Evolutionary conservation across 305 asterid species (phyloP).

Genomic region (Ilex paraguariensis): DNA sequence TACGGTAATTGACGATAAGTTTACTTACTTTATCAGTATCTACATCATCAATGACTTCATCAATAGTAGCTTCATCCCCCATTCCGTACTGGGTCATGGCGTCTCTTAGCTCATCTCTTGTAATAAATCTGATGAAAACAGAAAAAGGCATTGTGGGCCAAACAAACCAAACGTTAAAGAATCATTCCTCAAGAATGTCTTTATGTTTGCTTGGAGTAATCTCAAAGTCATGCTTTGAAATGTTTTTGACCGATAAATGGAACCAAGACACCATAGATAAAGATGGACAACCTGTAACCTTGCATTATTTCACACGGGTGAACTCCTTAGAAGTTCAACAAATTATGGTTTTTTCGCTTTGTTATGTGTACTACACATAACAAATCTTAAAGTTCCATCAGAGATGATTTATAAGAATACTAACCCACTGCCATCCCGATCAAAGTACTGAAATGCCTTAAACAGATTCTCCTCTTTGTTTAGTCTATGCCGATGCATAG

Average conservation of each 20-base stretch:
- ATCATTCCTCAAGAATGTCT: neutral
- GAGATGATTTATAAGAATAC: neutral
- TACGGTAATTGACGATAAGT: neutral
- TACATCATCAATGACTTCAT: slow-evolving; percentile 77
- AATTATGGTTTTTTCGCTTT: neutral
- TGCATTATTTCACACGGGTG: neutral
- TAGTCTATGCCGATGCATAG: slow-evolving; percentile 87
- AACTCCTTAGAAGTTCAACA: neutral
- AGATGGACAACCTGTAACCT: neutral
- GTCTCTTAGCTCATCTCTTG: slow-evolving; percentile 81
- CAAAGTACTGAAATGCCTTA: slow-evolving; percentile 74
- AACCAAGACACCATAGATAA: neutral
- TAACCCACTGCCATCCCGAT: slow-evolving; percentile 73
- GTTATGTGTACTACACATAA: neutral
- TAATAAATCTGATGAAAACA: slow-evolving; percentile 44
- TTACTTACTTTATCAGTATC: slow-evolving; percentile 62
- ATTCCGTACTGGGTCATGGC: slow-evolving; percentile 77
- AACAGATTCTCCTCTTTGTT: slow-evolving; percentile 65
- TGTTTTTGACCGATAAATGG: neutral
- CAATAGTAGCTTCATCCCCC: slow-evolving; percentile 90
- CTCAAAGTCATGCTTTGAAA: neutral
- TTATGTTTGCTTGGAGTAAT: neutral
- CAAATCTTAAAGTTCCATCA: neutral
- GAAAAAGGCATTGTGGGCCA: neutral
- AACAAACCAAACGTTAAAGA: neutral